These are phyloP conservation scores for Lithospermum erythrorhizon DNA, from an alignment of 257 asterid genomes.

Conservation along the genomic window DNA sequence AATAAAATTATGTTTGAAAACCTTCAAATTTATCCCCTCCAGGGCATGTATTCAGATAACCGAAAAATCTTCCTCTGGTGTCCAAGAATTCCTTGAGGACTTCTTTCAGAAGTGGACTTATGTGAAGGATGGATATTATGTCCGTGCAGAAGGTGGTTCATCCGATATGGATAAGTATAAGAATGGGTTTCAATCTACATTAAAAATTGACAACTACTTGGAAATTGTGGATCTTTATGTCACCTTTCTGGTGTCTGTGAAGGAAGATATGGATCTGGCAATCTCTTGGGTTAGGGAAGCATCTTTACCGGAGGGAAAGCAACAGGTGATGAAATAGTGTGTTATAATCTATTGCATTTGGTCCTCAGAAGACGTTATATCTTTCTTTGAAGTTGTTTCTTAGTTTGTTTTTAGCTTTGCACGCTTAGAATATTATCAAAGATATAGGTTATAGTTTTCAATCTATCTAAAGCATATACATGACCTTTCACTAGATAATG, in stretches of 20 bases:
- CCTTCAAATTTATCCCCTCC: constrained; percentile 1
- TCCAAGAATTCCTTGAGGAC: constrained; percentile 58
- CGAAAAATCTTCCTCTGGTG: constrained; percentile 35
- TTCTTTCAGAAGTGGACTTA: constrained; percentile 54
- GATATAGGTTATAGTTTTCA: no score
- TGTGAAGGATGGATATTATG: constrained; percentile 33
- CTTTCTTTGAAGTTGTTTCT: no score
- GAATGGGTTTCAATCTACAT: constrained; percentile 17
- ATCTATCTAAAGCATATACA: no score
- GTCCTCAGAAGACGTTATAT: no score
- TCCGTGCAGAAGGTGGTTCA: constrained; percentile 20
- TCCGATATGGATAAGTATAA: constrained; percentile 21
- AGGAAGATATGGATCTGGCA: constrained; percentile 47
- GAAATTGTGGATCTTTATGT: constrained; percentile 74
- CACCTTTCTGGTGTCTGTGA: constrained; percentile 37
- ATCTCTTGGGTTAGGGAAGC: constrained; percentile 78
- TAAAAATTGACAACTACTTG: constrained; percentile 47
- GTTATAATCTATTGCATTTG: background rate
- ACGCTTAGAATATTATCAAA: no score
- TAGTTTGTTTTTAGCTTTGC: no score
- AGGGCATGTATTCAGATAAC: constrained; percentile 61
- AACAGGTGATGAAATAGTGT: constrained; percentile 44
- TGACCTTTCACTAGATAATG: no score
- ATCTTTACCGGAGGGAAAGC: constrained; percentile 51
- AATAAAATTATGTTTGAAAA: no score